Evolutionary conservation across 2,329 filamentous ascomycete genomes (phyloP), one percentile per base, ranked within the genome.

Genomic region (Drechslerella stenobrocha): DNA sequence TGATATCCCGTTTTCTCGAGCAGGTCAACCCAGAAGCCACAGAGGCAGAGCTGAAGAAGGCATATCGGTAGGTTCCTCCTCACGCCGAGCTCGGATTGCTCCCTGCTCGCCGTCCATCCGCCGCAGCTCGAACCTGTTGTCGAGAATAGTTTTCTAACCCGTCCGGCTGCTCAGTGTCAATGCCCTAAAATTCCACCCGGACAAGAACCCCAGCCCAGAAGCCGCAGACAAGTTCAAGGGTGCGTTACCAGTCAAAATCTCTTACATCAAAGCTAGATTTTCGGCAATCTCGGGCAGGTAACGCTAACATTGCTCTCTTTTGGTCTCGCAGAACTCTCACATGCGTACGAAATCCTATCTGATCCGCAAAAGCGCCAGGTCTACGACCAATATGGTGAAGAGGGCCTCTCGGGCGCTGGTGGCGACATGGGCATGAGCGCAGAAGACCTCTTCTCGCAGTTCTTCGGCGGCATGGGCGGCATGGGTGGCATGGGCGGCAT

Each of bases 171-270:
- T 4, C 83, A 90, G 89, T 78, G 85, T 87, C 72, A 84, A 85
- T 73, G 89, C 89, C 30, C 79, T 93, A 69, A 93, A 92, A 79
- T 87, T 86, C 77, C 89, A 95, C 75, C 89, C 89, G 95, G 92
- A 98, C 79, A 98, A 98, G 83, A 98, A 98, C 79, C 85, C 87
- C 71, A 85, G 95, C 81, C 90, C 91, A 37, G 88, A 86, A 23
- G 91, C 93, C 52, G 90, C 92, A 73, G 90, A 96, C 70, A 98
- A 96, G 79, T 98, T 98, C 86, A 97, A 98, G 81, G 91, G 96
- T 75, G 83, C 96, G 69, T 95, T 90, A 71, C 87, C 92, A 76
- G 22, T 7, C 2, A 13, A 1, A 13, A 15, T 24, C 44, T 20
- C 18, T 13, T n/a, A 13, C 23, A 13, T 48, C n/a, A 42, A n/a